Conservation (phyloP, 148 eudicot species). For the Pharnaceum exiguum region DNA sequence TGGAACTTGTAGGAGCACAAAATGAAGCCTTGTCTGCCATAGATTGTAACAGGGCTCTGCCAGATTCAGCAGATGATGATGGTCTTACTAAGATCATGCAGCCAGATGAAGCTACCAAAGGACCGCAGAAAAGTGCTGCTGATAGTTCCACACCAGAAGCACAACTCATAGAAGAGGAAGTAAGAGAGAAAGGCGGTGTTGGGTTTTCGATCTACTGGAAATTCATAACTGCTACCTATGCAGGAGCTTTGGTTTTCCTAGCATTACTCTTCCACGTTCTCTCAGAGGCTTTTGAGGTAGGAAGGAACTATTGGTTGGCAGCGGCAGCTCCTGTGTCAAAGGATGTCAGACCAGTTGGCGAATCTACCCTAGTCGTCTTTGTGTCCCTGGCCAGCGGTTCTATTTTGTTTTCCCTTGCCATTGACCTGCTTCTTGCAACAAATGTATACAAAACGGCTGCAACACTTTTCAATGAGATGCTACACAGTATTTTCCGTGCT, state of each 20-base stretch:
- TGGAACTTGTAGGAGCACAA: constrained; percentile 8
- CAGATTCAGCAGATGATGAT: not conserved
- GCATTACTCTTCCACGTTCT: not conserved
- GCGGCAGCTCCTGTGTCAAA: constrained; percentile 14
- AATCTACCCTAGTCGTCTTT: constrained; percentile 1
- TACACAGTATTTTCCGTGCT: constrained; percentile 4
- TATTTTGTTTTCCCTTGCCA: constrained; percentile 3
- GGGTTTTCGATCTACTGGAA: constrained; percentile 12
- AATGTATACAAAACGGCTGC: constrained; percentile 7
- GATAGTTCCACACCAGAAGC: not conserved
- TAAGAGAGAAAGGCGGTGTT: constrained; percentile 9
- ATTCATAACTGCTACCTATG: constrained; percentile 10
- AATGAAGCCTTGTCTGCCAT: not conserved
- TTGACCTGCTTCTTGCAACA: constrained; percentile 1
- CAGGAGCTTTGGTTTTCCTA: constrained; percentile 6
- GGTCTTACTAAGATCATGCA: no score
- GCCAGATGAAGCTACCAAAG: no score
- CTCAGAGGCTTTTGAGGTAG: not conserved
- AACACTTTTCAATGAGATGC: constrained; percentile 8
- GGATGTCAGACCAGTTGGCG: not conserved
- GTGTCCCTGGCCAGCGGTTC: constrained; percentile 1
- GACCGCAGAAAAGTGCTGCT: not conserved
- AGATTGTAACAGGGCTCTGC: not conserved
- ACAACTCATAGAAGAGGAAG: constrained; percentile 15
- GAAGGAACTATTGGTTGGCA: constrained; percentile 17